Evolutionary conservation across 768 basidiomycete genomes (phyloP), one percentile per base, ranked within the genome.

Genomic region (Megacollybia marginata): DNA sequence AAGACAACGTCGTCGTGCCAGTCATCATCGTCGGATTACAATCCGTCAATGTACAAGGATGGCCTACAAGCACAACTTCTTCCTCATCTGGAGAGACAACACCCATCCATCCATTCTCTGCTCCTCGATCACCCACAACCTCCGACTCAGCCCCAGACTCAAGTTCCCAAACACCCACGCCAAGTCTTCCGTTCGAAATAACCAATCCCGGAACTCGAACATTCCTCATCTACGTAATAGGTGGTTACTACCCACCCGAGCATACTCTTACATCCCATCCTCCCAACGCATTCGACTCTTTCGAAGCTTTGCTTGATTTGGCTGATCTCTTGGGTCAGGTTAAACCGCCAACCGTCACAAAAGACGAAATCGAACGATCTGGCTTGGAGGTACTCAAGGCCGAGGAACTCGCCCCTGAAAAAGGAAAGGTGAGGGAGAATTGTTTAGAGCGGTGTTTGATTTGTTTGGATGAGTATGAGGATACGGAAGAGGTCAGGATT

Each of bases 161-260:
- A 18, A 48, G 34, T 32, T 36, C 48, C 54, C 52, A 49, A 5
- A 34, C 44, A 7, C 20, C 56, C n/a, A 33, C 54, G 5, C 53
- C 50, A 47, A 54, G 55, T 2, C 60, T 67, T 43, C 13, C 44
- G 42, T 36, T 45, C 13, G 50, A 47, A 31, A 28, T 53, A 49
- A 62, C 60, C 20, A 55, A 59, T 20, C 54, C 57, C 9, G 68
- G 66, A 15, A 81, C 82, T 42, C 68, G 89, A 55, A 92, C 89
- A 15, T 92, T 92, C 67, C 71, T 92, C 64, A 92, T 94, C 50
- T 93, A 91, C 67, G 91, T 94, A 52, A 88, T 91, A 61, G 88
- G 88, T 46, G 87, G 92, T n/a, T 91, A 92, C 59, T 96, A 95
- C 62, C 90, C 92, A 1, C 85, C 88, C 12, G 83, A 89, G 57